Evolutionary conservation across 805 yeast genomes (phyloP).

Genomic region (Candida hispaniensis): DNA sequence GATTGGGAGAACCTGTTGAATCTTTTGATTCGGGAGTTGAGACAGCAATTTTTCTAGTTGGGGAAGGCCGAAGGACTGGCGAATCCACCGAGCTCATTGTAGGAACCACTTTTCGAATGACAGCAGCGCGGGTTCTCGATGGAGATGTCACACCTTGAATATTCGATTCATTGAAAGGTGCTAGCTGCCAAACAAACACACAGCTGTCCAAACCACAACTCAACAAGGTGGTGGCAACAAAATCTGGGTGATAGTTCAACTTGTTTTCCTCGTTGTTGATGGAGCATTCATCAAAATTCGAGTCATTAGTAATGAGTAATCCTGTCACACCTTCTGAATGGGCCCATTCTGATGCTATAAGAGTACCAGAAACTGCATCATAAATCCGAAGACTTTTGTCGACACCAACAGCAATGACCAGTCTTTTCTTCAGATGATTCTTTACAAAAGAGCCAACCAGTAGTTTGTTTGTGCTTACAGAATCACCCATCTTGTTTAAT

Average conservation of each 20-base stretch:
- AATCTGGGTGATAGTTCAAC: conserved; percentile 13
- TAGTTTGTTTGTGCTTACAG: conserved; percentile 8
- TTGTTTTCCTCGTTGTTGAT: too few relatives aligned
- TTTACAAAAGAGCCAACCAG: conserved; percentile 21
- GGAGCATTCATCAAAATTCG: too few relatives aligned
- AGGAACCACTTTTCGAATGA: conserved; percentile 5
- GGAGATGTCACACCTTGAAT: not conserved
- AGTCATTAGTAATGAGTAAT: conserved; percentile 28
- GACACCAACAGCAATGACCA: conserved; percentile 30
- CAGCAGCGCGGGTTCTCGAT: conserved; percentile 3
- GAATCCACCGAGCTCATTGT: conserved; percentile 3
- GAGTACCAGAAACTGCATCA: conserved; percentile 37
- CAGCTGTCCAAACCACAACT: conserved; percentile 25
- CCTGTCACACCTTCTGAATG: conserved; percentile 45
- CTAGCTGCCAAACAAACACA: conserved; percentile 21
- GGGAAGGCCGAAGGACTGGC: conserved; percentile 6
- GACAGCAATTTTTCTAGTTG: conserved; percentile 2
- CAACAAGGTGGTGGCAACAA: conserved; percentile 15
- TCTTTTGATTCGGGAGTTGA: not conserved
- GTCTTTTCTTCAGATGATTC: conserved; percentile 16
- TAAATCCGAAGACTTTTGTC: conserved; percentile 51
- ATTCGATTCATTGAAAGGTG: conserved; percentile 5
- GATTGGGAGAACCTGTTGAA: not conserved
- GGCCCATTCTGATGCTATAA: conserved; percentile 47
- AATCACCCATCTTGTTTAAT: conserved; percentile 6